phyloP scores from a whole-genome alignment of 768 basidiomycete genomes.

The Pholiota microspora region DNA sequence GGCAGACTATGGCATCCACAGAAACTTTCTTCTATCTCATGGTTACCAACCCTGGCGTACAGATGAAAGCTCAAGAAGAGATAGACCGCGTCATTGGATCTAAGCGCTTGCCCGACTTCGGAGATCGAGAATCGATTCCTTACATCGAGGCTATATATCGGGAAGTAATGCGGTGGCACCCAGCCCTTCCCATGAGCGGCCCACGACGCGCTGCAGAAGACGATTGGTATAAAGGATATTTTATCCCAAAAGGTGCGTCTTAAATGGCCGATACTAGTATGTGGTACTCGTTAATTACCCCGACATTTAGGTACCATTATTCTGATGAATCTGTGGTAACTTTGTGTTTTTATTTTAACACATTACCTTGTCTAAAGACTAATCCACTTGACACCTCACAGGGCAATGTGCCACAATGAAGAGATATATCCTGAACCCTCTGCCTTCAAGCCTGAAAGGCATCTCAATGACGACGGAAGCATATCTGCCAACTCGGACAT shows the following conservation, averaged over 20 bases:
- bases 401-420: not conserved
- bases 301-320: not conserved
- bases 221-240: constrained; percentile 26
- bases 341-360: too few species aligned
- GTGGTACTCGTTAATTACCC: not conserved
- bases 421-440: not conserved
- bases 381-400: not conserved
- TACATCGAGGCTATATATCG: constrained; percentile 21
- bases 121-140: constrained; percentile 23
- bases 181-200: constrained; percentile 14
- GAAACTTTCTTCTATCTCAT: constrained; percentile 26
- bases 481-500: not conserved
- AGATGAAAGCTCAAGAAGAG: constrained; percentile 30
- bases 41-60: constrained; percentile 27
- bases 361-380: too few species aligned
- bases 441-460: not conserved
- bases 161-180: constrained; percentile 17
- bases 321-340: not conserved
- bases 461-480: not conserved
- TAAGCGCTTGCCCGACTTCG: constrained; percentile 24
- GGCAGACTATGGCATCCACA: constrained; percentile 13
- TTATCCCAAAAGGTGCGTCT: constrained; percentile 22
- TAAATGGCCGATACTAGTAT: too few species aligned
- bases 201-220: constrained; percentile 23
- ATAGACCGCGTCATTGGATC: constrained; percentile 29